phyloP scores from a whole-genome alignment of 2,329 filamentous ascomycete genomes.

The Fusarium incarnatum region DNA sequence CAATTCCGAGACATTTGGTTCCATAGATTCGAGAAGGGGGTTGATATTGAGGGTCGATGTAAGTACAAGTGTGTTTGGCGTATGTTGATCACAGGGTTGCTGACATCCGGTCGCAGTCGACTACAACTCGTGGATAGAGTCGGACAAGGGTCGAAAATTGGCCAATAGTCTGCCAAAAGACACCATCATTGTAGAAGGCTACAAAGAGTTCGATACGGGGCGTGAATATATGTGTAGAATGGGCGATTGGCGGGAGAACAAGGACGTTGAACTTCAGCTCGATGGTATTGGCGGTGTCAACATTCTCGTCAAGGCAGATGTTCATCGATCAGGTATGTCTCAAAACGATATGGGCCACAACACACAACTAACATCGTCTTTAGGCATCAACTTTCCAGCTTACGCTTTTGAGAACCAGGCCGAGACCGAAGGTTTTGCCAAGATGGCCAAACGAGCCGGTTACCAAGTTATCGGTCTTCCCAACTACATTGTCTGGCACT shows the following conservation, averaged over 20 bases:
- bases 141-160: conserved; percentile 82
- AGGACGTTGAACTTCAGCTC: conserved; percentile 90
- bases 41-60: conserved; percentile 96
- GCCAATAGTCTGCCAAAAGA: conserved; percentile 80
- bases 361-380: conserved; percentile 39
- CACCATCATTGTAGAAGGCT: conserved; percentile 90
- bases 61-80: conserved; percentile 53
- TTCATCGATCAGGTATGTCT: conserved; percentile 85
- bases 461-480: conserved; percentile 93
- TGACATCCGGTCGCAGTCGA: conserved; percentile 71
- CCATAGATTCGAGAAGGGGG: conserved; percentile 83
- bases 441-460: conserved; percentile 96
- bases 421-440: conserved; percentile 97
- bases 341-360: neutral
- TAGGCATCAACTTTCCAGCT: conserved; percentile 96
- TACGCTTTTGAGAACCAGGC: conserved; percentile 99
- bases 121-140: conserved; percentile 99
- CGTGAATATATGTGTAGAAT: conserved; percentile 89
- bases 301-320: conserved; percentile 97
- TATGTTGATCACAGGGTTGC: neutral
- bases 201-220: conserved; percentile 92
- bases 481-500: conserved; percentile 99
- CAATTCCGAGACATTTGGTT: conserved; percentile 87
- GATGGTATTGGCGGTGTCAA: conserved; percentile 98
- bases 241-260: conserved; percentile 93